phyloP scores from a whole-genome alignment of 1,139 yeast genomes.

The Suhomyces kunorum region DNA sequence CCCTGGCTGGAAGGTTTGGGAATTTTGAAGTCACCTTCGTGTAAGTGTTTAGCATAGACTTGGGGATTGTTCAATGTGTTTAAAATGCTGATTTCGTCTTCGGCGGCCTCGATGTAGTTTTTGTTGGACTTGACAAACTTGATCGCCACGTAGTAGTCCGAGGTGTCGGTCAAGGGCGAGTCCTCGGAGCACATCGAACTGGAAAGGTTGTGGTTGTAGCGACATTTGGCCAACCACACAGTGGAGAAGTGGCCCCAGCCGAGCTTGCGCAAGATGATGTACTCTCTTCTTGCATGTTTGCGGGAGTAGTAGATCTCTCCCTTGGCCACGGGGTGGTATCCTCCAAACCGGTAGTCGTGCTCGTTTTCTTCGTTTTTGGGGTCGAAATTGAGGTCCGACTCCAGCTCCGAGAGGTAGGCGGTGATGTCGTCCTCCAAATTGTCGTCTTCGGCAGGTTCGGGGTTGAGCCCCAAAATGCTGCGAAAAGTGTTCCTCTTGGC shows the following conservation, averaged over 20 bases:
- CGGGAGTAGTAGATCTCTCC: constrained; percentile 70
- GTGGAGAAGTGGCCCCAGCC: constrained; percentile 95
- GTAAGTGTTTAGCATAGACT: constrained; percentile 12
- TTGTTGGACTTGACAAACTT: constrained; percentile 79
- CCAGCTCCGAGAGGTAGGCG: constrained; percentile 24
- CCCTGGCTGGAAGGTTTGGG: constrained; percentile 45
- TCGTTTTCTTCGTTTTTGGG: constrained; percentile 65
- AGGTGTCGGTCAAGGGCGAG: constrained; percentile 37
- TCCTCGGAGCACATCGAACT: constrained; percentile 1
- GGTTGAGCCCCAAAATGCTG: constrained; percentile 5
- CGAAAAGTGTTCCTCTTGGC: constrained; percentile 4
- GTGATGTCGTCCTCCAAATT: constrained; percentile 14
- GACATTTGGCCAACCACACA: constrained; percentile 72
- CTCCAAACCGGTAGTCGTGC: constrained; percentile 76
- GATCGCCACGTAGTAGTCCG: constrained; percentile 69
- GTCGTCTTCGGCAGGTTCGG: constrained; percentile 3
- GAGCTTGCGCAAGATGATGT: constrained; percentile 70
- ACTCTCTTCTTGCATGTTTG: constrained; percentile 31
- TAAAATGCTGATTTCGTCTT: constrained; percentile 75
- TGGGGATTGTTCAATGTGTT: constrained; percentile 42
- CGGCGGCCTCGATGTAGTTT: constrained; percentile 80
- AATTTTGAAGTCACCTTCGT: constrained; percentile 2
- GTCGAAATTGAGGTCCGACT: constrained; percentile 30
- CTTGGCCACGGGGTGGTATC: constrained; percentile 80
- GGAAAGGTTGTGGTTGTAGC: constrained; percentile 12